Percentiles rank a stretch among this genome's conserved stretches.
Evolutionary conservation across 2,329 filamentous ascomycete genomes (phyloP).

Genomic region (Cytospora paraplurivora): DNA sequence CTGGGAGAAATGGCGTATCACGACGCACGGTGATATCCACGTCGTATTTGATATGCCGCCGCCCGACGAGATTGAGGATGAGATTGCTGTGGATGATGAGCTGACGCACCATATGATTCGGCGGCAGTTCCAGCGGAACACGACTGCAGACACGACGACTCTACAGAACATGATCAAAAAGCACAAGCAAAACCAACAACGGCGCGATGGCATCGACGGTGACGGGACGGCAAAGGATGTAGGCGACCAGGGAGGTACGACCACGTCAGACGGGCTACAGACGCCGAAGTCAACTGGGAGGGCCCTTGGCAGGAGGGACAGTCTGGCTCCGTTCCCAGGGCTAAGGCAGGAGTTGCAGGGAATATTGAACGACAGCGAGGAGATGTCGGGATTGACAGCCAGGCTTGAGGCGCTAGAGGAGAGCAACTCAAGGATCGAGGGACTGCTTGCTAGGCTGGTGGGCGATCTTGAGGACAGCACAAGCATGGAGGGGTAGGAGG

Average conservation of each 20-base stretch:
- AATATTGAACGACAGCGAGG: slow-evolving; percentile 51
- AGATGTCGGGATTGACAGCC: slow-evolving; percentile 46
- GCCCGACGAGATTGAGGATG: slow-evolving; percentile 60
- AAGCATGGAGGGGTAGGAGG: slow-evolving; percentile 32
- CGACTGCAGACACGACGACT: slow-evolving; percentile 40
- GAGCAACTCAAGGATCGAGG: slow-evolving; percentile 50
- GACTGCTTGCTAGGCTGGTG: slow-evolving; percentile 46
- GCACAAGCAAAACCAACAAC: slow-evolving; percentile 26
- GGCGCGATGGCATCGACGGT: slow-evolving; percentile 4
- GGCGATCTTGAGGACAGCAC: slow-evolving; percentile 30
- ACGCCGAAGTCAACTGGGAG: slow-evolving; percentile 30
- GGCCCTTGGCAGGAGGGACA: slow-evolving; percentile 48
- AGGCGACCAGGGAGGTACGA: slow-evolving; percentile 11
- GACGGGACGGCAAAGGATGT: slow-evolving; percentile 16
- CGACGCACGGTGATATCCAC: slow-evolving; percentile 70
- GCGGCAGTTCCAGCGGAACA: slow-evolving; percentile 54
- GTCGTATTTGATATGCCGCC: slow-evolving; percentile 73
- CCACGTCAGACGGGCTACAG: slow-evolving; percentile 16
- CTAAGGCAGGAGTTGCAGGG: slow-evolving; percentile 53
- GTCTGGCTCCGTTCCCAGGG: slow-evolving; percentile 55
- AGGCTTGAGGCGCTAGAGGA: slow-evolving; percentile 55
- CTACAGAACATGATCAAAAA: slow-evolving; percentile 21
- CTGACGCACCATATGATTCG: slow-evolving; percentile 60
- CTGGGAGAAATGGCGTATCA: slow-evolving; percentile 69
- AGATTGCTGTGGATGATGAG: slow-evolving; percentile 62